Base-by-base conservation (phyloP, 495 filamentous ascomycete species). In the Thermochaetoides thermophila region DNA sequence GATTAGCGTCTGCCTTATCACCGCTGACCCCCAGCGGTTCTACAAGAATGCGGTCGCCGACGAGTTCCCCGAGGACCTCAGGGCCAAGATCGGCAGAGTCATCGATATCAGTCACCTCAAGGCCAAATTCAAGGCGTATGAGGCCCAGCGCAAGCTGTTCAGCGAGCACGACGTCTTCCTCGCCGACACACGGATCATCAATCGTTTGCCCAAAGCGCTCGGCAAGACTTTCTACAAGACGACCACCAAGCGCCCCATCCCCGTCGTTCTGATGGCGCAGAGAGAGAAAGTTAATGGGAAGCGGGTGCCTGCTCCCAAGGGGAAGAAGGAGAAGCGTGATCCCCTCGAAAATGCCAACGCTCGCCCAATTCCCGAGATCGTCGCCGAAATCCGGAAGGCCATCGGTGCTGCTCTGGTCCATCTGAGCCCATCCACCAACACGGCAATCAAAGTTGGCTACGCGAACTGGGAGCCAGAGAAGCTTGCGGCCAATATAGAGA, bases 201-300 rank as follows among this genome's bases (percentile, higher is more conserved):
- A 74, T 38, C 70, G 68, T 38, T 64, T 95, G n/a, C 79, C 83
- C 12, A 65, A 65, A 16, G 59, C 73, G 2, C 71, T 96, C 0
- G 89, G 87, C 27, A 94, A 91, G 59, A 71, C 69, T 0, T 94
- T 96, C 62, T 92, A 83, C 71, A 72, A 78, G 52, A 55, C 46
- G 17, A 74, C 69, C 6, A 68, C 65, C 48, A 95, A 95, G 66
- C 69, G 85, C 14, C 89, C 89, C 1, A 72, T 96, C 28, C 84
- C 91, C 4, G 70, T 96, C n/a, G 65, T 61, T 30, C 70, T 91
- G 37, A 63, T 69, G 39, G 65, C 70, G 34, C 63, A 71, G 28
- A 57, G 75, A n/a, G 53, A 53, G 21, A 74, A 75, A 55, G 67
- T 67, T 13, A 73, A 78, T 22, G 78, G 74, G 17, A 82, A 83